Evolutionary conservation across 2,329 filamentous ascomycete genomes (phyloP).

Genomic region (Claviceps lovelessii): DNA sequence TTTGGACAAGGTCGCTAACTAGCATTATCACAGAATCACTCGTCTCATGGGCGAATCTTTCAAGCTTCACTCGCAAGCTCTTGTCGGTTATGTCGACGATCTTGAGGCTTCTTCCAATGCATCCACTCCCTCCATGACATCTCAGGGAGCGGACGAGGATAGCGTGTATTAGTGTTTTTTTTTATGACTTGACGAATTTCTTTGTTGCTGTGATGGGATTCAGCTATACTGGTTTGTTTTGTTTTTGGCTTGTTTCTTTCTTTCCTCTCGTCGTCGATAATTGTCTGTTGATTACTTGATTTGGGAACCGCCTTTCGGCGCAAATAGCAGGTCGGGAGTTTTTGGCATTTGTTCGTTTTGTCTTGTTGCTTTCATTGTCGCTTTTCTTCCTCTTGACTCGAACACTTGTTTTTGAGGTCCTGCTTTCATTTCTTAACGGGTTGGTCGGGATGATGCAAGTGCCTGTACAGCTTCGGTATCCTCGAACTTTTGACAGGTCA

Average conservation of each 20-base stretch:
- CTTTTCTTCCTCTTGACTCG: slow-evolving; percentile 6
- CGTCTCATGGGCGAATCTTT: slow-evolving; percentile 97
- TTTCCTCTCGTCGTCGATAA: not conserved
- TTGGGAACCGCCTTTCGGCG: slow-evolving; percentile 8
- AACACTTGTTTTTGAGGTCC: slow-evolving; percentile 7
- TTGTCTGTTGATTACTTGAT: not conserved
- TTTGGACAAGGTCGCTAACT: slow-evolving; percentile 9
- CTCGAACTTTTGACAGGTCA: slow-evolving; percentile 9
- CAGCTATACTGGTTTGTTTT: not conserved
- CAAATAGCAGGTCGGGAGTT: slow-evolving; percentile 4
- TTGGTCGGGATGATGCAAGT: slow-evolving; percentile 24
- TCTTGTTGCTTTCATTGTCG: not conserved
- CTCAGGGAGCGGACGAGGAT: slow-evolving; percentile 56
- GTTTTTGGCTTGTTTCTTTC: not conserved
- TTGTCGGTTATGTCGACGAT: slow-evolving; percentile 88
- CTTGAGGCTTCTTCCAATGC: slow-evolving; percentile 54
- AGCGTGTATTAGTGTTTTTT: slow-evolving; percentile 49
- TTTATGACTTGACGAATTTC: slow-evolving; percentile 34
- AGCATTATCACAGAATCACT: slow-evolving; percentile 49
- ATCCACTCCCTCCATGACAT: slow-evolving; percentile 58
- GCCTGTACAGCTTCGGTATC: slow-evolving; percentile 11
- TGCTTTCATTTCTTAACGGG: slow-evolving; percentile 18
- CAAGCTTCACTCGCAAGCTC: slow-evolving; percentile 87
- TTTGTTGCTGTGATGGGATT: slow-evolving; percentile 2
- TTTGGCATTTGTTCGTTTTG: slow-evolving; percentile 13